A percentile compares a stretch with the other conserved stretches of the same genome.
Evolutionary conservation across 805 yeast species (phyloP).

Genomic region (Zygosaccharomyces lentus): DNA sequence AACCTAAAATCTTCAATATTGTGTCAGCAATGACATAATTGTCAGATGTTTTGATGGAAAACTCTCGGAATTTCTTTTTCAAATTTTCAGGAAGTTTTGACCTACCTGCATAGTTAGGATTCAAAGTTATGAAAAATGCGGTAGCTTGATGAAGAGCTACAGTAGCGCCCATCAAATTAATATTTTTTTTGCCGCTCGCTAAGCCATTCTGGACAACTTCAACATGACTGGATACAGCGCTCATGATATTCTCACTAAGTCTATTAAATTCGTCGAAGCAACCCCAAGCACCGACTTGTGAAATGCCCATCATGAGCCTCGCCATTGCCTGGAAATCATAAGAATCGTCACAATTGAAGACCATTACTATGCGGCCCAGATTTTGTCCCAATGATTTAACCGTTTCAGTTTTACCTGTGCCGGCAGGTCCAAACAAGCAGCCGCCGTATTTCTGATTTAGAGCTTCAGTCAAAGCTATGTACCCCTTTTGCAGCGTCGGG

Average conservation of each 20-base stretch:
- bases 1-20: constrained; percentile 70
- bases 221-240: constrained; percentile 80
- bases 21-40: constrained; percentile 62
- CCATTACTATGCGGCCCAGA: constrained; percentile 76
- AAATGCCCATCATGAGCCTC: constrained; percentile 70
- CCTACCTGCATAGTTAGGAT: constrained; percentile 85
- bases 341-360: constrained; percentile 87
- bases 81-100: constrained; percentile 79
- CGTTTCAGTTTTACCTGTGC: constrained; percentile 94
- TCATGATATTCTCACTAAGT: constrained; percentile 61
- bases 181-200: constrained; percentile 11
- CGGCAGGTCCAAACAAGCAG: constrained; percentile 92
- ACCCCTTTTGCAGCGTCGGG: constrained; percentile 61
- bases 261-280: constrained; percentile 96
- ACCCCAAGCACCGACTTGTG: constrained; percentile 87
- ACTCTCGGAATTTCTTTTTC: constrained; percentile 69
- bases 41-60: constrained; percentile 74
- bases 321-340: constrained; percentile 79
- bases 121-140: constrained; percentile 86
- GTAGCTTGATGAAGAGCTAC: constrained; percentile 44
- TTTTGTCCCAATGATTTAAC: constrained; percentile 77
- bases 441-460: constrained; percentile 76
- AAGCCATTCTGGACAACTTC: constrained; percentile 64
- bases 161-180: constrained; percentile 43
- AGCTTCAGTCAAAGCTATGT: constrained; percentile 68